Percentiles rank a stretch among this genome's conserved stretches.
These are phyloP conservation scores for Batrachochytrium dendrobatidis DNA, from an alignment of 371 early-diverging fungal genomes.

Conservation along the genomic window DNA sequence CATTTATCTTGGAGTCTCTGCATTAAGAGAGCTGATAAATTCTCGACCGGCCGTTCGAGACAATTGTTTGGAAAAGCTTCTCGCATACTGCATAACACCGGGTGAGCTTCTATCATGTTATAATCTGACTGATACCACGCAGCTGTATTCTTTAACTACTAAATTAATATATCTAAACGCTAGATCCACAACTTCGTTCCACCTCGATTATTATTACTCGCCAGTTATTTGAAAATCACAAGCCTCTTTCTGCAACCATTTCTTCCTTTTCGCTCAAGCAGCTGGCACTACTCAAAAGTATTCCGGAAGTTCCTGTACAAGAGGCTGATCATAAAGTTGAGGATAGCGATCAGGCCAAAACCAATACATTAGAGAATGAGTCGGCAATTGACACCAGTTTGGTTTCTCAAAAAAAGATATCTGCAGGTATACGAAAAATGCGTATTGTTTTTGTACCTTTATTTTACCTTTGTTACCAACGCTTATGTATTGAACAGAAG, in stretches of 20 bases:
- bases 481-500: background rate
- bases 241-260: conserved; percentile 35
- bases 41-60: too few relatives aligned
- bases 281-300: background rate
- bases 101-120: background rate
- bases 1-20: too few relatives aligned
- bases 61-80: too few relatives aligned
- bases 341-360: conserved; percentile 9
- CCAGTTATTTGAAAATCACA: conserved; percentile 53
- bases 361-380: conserved; percentile 4
- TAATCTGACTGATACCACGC: background rate
- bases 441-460: background rate
- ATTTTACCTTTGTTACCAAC: background rate
- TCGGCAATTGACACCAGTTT: background rate
- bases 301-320: background rate
- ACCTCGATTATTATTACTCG: conserved; percentile 53
- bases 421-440: conserved; percentile 1
- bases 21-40: too few relatives aligned
- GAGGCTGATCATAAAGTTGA: conserved; percentile 10
- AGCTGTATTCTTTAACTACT: background rate
- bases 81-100: too few relatives aligned
- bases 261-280: conserved; percentile 44
- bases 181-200: conserved; percentile 22
- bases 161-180: background rate
- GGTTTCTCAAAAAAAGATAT: conserved; percentile 1